Evolutionary conservation across 2,329 filamentous ascomycete species (phyloP), one percentile per base, ranked within the genome.

Genomic region (Diaporthe sp.): DNA sequence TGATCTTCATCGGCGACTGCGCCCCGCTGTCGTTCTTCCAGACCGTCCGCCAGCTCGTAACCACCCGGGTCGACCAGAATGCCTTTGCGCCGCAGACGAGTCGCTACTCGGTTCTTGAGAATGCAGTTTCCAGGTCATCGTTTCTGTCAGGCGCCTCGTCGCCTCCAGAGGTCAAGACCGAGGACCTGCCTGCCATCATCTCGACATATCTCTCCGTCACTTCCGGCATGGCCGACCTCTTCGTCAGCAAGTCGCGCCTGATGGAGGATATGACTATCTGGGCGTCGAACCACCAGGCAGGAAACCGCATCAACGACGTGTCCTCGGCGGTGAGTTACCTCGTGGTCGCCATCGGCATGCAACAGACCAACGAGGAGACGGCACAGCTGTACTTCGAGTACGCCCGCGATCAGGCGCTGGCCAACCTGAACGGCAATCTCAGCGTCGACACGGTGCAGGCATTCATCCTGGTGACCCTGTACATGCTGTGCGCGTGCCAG

Each of bases 1-100:
- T 89, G 30, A 87, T 88, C 39, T 90, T 90, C 78, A 87, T 90
- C 32, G 88, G 88, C 7, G 88, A 90, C 78, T 90, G 88, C 76
- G 88, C 88, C 6, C 88, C 88, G 0, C 80, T 90, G 27, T 90
- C 88, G 0, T 87, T 90, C 75, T 90, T 90, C 76, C 88, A 89
- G 76, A 89, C 87, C 0, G 85, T 90, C 9, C 83, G 88, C 2
- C 85, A 88, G 76, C 83, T 90, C 25, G 87, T 90, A 30, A 88
- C 85, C 0, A 84, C 82, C 0, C 81, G 84, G 8, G 84, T 89
- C 44, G 87, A 88, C 25, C 82, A 84, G 17, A 82, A 86, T 61
- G 88, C 87, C 1, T 89, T 90, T 75, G 85, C 87, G 1, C 86
- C 88, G 0, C 85, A 88, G 74, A 86, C 86, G 3, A 87, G 84